phyloP scores from a whole-genome alignment of 768 basidiomycete genomes.

The Suillus paluster region DNA sequence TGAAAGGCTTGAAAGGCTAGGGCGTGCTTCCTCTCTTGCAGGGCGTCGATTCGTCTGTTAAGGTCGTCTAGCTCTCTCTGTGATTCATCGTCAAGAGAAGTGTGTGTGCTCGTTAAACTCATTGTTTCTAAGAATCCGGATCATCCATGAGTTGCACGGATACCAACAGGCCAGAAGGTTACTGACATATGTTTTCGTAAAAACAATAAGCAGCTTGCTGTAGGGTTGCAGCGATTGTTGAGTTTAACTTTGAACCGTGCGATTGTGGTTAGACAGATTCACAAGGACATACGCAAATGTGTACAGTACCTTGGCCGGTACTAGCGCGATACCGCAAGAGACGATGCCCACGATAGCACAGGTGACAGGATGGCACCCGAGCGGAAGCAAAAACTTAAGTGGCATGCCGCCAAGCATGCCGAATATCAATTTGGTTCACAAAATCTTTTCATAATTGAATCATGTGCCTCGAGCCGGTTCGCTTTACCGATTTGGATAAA shows the following conservation, averaged over 20 bases:
- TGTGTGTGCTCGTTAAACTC: constrained; percentile 12
- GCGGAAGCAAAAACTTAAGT: constrained; percentile 1
- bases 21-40: constrained; percentile 27
- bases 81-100: constrained; percentile 24
- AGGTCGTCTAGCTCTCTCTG: constrained; percentile 32
- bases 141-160: background rate
- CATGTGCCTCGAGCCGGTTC: constrained; percentile 1
- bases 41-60: constrained; percentile 19
- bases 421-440: background rate
- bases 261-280: background rate
- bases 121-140: constrained; percentile 14
- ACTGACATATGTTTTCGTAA: constrained; percentile 4
- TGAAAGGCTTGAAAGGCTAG: constrained; percentile 28
- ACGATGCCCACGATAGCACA: background rate
- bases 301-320: background rate
- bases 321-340: background rate
- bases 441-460: background rate
- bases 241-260: background rate
- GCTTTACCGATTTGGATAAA: background rate
- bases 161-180: background rate
- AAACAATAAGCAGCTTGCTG: background rate
- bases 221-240: background rate
- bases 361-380: background rate
- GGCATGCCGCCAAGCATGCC: background rate
- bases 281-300: background rate